Evolutionary conservation across 257 asterid genomes (phyloP).

Genomic region (Lycium barbarum): DNA sequence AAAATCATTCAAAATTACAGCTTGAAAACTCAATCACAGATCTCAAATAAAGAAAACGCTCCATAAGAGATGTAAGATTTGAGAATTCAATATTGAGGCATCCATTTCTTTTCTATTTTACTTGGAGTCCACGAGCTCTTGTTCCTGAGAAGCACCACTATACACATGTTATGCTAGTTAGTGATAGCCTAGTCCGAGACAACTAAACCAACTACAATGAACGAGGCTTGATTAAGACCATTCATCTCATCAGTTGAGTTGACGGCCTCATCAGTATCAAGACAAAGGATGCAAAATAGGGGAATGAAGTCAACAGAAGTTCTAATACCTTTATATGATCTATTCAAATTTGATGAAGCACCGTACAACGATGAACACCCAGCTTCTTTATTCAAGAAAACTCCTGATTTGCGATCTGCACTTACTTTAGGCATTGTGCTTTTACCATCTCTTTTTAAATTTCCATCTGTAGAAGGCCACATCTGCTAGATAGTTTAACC

Average conservation of each 20-base stretch:
- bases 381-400: constrained; percentile 50
- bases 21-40: constrained; percentile 28
- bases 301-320: constrained; percentile 3
- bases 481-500: constrained; percentile 35
- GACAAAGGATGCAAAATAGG: constrained; percentile 25
- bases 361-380: constrained; percentile 44
- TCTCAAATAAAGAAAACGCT: background rate
- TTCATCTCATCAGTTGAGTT: constrained; percentile 27
- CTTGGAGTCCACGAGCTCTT: constrained; percentile 18
- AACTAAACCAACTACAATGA: background rate
- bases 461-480: constrained; percentile 33
- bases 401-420: constrained; percentile 60
- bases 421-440: constrained; percentile 58
- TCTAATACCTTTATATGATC: constrained; percentile 56
- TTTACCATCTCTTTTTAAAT: constrained; percentile 43
- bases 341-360: constrained; percentile 48
- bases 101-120: constrained; percentile 24
- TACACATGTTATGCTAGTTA: background rate
- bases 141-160: background rate
- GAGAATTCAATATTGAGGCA: constrained; percentile 6
- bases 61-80: constrained; percentile 3
- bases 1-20: background rate
- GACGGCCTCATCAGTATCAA: constrained; percentile 12
- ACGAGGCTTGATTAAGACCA: constrained; percentile 16
- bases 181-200: constrained; percentile 13